These are phyloP conservation scores for Rhynchosporium graminicola DNA, from an alignment of 2,329 filamentous ascomycete genomes.

Conservation along the genomic window DNA sequence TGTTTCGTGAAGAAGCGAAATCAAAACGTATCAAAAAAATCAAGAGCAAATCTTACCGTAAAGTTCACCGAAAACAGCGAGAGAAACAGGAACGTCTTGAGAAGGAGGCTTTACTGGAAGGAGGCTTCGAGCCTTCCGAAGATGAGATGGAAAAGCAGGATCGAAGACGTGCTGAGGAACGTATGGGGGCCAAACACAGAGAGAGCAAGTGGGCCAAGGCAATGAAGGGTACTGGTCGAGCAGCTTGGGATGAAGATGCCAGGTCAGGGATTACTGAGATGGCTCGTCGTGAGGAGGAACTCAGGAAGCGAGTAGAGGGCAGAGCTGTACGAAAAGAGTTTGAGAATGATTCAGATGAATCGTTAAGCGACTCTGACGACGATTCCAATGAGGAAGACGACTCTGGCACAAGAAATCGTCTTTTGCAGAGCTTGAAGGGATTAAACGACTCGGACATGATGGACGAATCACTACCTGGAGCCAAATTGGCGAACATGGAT, in stretches of 20 bases:
- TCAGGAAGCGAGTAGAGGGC: conserved; percentile 65
- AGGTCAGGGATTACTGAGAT: conserved; percentile 63
- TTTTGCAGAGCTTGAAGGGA: conserved; percentile 52
- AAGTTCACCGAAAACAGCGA: conserved; percentile 82
- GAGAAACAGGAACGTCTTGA: conserved; percentile 60
- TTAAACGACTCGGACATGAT: conserved; percentile 48
- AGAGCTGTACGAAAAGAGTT: conserved; percentile 52
- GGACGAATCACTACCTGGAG: conserved; percentile 54
- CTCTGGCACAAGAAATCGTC: conserved; percentile 49
- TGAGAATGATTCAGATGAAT: conserved; percentile 51
- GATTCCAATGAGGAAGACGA: conserved; percentile 53
- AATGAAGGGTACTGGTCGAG: conserved; percentile 63
- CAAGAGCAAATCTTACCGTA: conserved; percentile 93
- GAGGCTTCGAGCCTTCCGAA: conserved; percentile 61
- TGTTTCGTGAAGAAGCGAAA: conserved; percentile 85
- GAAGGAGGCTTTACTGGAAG: conserved; percentile 57
- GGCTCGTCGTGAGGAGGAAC: conserved; percentile 66
- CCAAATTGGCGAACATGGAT: conserved; percentile 78
- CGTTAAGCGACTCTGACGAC: conserved; percentile 58
- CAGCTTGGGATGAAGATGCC: conserved; percentile 71
- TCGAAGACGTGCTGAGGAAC: conserved; percentile 63
- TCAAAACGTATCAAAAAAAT: conserved; percentile 97
- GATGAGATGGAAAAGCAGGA: conserved; percentile 65
- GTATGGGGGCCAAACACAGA: conserved; percentile 69
- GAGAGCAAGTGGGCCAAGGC: conserved; percentile 74